Evolutionary conservation across 2,329 filamentous ascomycete species (phyloP).

Genomic region (Capronia epimyces): DNA sequence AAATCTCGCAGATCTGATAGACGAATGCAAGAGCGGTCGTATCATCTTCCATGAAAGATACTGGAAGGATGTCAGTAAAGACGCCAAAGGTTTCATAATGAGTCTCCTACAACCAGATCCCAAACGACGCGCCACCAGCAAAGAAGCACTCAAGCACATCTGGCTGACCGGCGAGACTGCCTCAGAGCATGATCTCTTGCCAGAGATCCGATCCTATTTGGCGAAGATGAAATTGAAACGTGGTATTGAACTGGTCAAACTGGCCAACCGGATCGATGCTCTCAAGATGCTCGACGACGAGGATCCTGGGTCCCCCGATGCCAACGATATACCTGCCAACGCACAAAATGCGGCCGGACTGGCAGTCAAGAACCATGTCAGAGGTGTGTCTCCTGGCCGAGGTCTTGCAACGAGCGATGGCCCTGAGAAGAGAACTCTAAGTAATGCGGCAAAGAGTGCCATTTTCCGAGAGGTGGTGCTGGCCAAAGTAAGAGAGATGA

Average conservation of each 20-base stretch:
- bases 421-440: conserved; percentile 45
- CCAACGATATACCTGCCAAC: conserved; percentile 58
- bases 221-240: conserved; percentile 84
- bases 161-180: conserved; percentile 92
- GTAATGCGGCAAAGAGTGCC: conserved; percentile 57
- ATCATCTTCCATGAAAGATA: conserved; percentile 97
- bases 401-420: conserved; percentile 33
- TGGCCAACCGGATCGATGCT: conserved; percentile 89
- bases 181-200: conserved; percentile 92
- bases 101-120: conserved; percentile 73
- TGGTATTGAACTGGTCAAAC: conserved; percentile 92
- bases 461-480: conserved; percentile 94
- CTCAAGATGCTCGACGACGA: conserved; percentile 92
- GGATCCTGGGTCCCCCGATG: conserved; percentile 55
- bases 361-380: conserved; percentile 27
- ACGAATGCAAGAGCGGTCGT: conserved; percentile 77
- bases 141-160: conserved; percentile 71
- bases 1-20: conserved; percentile 84
- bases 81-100: conserved; percentile 92
- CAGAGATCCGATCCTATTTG: conserved; percentile 92
- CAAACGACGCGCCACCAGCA: conserved; percentile 68
- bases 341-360: conserved; percentile 51
- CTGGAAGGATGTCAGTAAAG: conserved; percentile 94
- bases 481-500: conserved; percentile 88
- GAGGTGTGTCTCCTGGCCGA: conserved; percentile 29